Percentiles rank a stretch among this genome's conserved stretches.
phyloP scores from a whole-genome alignment of 2,329 filamentous ascomycete genomes.

The Scedosporium minutisporum region DNA sequence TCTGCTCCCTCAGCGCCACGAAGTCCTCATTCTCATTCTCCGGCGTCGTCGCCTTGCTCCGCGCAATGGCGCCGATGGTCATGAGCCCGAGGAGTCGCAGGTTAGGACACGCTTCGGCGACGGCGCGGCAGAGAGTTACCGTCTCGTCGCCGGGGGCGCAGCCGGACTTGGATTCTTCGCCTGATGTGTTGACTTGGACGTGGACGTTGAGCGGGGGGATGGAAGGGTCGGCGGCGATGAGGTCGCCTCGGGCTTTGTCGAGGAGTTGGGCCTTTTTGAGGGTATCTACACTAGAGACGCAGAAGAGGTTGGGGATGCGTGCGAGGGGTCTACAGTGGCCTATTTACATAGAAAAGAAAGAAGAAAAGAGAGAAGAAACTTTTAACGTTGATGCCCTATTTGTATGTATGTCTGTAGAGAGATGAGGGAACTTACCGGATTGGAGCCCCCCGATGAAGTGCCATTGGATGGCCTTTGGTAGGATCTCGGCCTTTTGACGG shows the following conservation, averaged over 20 bases:
- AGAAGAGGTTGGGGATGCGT: slow-evolving; percentile 80
- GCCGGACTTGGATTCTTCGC: slow-evolving; percentile 77
- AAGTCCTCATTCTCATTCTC: slow-evolving; percentile 94
- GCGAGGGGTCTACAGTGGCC: slow-evolving; percentile 87
- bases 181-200: slow-evolving; percentile 92
- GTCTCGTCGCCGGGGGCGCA: slow-evolving; percentile 57
- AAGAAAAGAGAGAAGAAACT: not conserved
- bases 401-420: not conserved
- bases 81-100: slow-evolving; percentile 75
- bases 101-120: slow-evolving; percentile 61
- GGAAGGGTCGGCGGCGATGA: slow-evolving; percentile 31
- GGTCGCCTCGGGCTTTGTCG: slow-evolving; percentile 61
- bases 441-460: slow-evolving; percentile 96
- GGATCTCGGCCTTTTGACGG: slow-evolving; percentile 68
- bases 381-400: no score
- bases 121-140: slow-evolving; percentile 56
- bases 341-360: slow-evolving; percentile 15
- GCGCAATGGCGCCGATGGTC: slow-evolving; percentile 93
- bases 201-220: slow-evolving; percentile 54
- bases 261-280: slow-evolving; percentile 79
- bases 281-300: slow-evolving; percentile 82
- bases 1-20: slow-evolving; percentile 52
- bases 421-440: slow-evolving; percentile 37
- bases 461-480: slow-evolving; percentile 74
- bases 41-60: slow-evolving; percentile 61